Percentiles rank a stretch among this genome's conserved stretches.
Conservation (phyloP, 768 basidiomycete genomes). For the Coprinopsis sp. region DNA sequence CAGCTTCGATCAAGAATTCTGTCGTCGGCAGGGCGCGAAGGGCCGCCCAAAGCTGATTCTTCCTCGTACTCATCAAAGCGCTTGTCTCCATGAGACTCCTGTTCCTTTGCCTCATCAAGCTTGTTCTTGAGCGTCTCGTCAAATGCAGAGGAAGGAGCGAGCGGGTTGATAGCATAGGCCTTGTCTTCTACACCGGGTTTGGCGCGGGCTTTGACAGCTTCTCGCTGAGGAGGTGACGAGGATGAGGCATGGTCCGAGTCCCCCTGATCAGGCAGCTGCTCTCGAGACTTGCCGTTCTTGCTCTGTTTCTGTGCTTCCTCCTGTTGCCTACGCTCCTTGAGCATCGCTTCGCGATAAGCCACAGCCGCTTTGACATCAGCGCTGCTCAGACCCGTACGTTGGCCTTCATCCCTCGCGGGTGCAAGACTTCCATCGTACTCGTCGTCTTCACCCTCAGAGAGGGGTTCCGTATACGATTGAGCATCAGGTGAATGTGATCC, state of each 20-base stretch:
- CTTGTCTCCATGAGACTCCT: conserved; percentile 16
- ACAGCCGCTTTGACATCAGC: conserved; percentile 79
- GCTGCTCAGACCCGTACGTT: conserved; percentile 69
- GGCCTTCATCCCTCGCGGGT: conserved; percentile 77
- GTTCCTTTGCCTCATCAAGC: conserved; percentile 37
- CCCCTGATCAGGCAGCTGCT: conserved; percentile 12
- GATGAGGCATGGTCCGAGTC: conserved; percentile 1
- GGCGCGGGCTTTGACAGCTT: too few species aligned
- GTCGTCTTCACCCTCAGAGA: conserved; percentile 92
- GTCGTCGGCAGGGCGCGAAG: conserved; percentile 36
- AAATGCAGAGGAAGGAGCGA: conserved; percentile 78
- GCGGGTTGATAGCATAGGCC: conserved; percentile 72
- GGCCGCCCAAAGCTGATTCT: conserved; percentile 27
- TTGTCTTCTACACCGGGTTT: conserved; percentile 22
- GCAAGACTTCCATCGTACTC: conserved; percentile 53
- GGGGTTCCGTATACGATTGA: conserved; percentile 70
- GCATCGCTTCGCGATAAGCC: conserved; percentile 77
- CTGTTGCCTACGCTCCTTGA: conserved; percentile 44
- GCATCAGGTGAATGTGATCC: conserved; percentile 15
- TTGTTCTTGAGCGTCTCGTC: conserved; percentile 79
- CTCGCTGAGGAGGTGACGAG: too few species aligned
- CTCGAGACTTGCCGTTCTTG: conserved; percentile 22
- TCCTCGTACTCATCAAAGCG: conserved; percentile 36
- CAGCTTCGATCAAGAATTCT: conserved; percentile 62
- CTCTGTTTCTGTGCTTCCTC: conserved; percentile 21